Evolutionary conservation across 2,329 filamentous ascomycete species (phyloP), one percentile per base, ranked within the genome.

Genomic region (Cladosporium austrohemisphaericum): DNA sequence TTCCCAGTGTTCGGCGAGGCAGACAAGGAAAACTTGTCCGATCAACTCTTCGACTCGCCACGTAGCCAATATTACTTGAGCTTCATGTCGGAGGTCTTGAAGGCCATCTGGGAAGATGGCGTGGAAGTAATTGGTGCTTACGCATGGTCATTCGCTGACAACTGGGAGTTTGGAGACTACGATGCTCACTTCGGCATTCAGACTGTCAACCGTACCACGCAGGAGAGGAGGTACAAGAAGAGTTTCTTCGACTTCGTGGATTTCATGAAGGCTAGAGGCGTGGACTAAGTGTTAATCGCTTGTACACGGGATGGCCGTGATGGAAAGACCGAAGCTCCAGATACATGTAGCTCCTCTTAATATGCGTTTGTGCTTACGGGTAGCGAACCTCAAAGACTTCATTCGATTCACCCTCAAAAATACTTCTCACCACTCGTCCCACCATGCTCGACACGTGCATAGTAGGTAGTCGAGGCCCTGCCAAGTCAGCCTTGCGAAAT

Each of bases 161-260:
- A 69, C 43, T 56, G 65, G 52, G 66, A 68, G 47, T 82, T 80
- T 57, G 78, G 77, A 0, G 67, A 71, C 22, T 76, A 70, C 40
- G 57, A 66, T 0, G 58, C 68, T 13, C 74, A 76, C 2, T 83
- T 79, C 62, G 79, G 79, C 0, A 71, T 83, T 36, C 78, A 82
- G 59, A 72, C 63, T 38, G 63, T 67, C 11, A 68, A 68, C 40
- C 50, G 62, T n/a, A 68, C 65, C 33, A 67, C 40, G 38, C 64
- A 66, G 55, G 63, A 67, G 53, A 55, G 66, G 51, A 54, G 55
- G 20, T 68, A 64, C 49, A 66, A 67, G 54, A 62, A 61, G 36
- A 68, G 62, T 52, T 65, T 66, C 47, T 68, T 68, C 51, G 62
- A 68, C 36, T 59, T 65, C 51, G 64, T 64, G 14, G 60, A 61